Evolutionary conservation across 176 grass and related monocot species (phyloP).

Genomic region (Aegilops speltoides): DNA sequence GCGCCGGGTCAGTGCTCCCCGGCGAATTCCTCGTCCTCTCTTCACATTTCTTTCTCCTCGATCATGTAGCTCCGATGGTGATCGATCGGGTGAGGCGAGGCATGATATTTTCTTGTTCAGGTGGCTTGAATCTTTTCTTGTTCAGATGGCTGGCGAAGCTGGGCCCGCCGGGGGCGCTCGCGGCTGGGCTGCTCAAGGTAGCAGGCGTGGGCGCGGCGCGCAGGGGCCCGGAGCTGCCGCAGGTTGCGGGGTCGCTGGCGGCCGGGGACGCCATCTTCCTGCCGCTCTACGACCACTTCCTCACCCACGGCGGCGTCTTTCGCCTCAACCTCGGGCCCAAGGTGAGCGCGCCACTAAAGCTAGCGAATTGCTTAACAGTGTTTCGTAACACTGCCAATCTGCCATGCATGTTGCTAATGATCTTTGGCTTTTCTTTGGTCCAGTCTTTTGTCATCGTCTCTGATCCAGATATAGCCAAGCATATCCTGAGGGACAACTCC

Average conservation of each 20-base stretch:
- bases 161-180: conserved; percentile 42
- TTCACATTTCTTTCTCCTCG: neutral
- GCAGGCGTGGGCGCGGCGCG: conserved; percentile 1
- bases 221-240: conserved; percentile 55
- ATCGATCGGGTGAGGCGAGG: neutral
- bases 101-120: conserved; percentile 1
- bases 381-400: too few relatives aligned
- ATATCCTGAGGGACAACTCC: conserved; percentile 83
- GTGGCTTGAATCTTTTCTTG: conserved; percentile 29
- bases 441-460: conserved; percentile 98
- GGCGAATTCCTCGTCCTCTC: too few relatives aligned
- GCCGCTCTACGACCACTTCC: conserved; percentile 84
- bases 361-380: conserved; percentile 26
- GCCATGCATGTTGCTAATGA: neutral
- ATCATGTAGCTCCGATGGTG: neutral
- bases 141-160: conserved; percentile 59
- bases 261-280: conserved; percentile 76
- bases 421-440: neutral
- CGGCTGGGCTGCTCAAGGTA: conserved; percentile 47
- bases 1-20: conserved; percentile 43
- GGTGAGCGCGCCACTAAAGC: conserved; percentile 51
- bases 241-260: conserved; percentile 61
- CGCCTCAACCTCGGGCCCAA: conserved; percentile 92
- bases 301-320: conserved; percentile 88
- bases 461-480: conserved; percentile 86